A percentile compares a stretch with the other conserved stretches of the same genome.
Conservation (phyloP, 148 eudicot species). For the Cornus kousa region DNA sequence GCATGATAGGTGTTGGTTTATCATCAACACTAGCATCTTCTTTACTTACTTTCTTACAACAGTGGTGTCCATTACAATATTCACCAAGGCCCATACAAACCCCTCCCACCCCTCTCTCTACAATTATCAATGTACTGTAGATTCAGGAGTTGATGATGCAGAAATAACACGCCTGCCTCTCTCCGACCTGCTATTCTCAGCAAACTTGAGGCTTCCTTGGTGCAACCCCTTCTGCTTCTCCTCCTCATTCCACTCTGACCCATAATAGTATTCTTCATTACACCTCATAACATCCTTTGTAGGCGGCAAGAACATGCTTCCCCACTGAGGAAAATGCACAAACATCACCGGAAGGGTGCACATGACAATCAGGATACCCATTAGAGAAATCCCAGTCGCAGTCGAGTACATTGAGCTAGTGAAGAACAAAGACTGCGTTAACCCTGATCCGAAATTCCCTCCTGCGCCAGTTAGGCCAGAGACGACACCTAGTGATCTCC, state of each 20-base stretch:
- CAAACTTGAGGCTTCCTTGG: conserved; percentile 20
- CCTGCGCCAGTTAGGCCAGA: conserved; percentile 24
- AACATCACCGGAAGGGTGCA: conserved; percentile 20
- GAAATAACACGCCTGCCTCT: conserved; percentile 23
- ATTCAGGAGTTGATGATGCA: conserved; percentile 9
- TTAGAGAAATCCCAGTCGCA: conserved; percentile 13
- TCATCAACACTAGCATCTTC: no score
- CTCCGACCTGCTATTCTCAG: conserved; percentile 27
- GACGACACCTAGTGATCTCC: conserved; percentile 16
- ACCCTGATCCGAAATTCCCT: conserved; percentile 25
- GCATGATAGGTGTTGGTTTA: no score
- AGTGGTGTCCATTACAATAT: no score
- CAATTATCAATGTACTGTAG: neutral
- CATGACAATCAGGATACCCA: conserved; percentile 28
- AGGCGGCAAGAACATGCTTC: conserved; percentile 34
- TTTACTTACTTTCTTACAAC: no score
- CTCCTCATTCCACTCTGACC: conserved; percentile 22
- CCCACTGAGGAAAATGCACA: conserved; percentile 39
- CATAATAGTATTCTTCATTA: conserved; percentile 30
- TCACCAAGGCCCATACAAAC: no score
- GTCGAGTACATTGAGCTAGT: conserved; percentile 12
- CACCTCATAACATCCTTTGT: neutral
- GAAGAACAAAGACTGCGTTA: conserved; percentile 21
- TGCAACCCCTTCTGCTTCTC: conserved; percentile 32
- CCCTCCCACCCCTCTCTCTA: no score